Evolutionary conservation across 1,284 basidiomycete species (phyloP).

Genomic region (Ceratorhiza oryzae-sativae): DNA sequence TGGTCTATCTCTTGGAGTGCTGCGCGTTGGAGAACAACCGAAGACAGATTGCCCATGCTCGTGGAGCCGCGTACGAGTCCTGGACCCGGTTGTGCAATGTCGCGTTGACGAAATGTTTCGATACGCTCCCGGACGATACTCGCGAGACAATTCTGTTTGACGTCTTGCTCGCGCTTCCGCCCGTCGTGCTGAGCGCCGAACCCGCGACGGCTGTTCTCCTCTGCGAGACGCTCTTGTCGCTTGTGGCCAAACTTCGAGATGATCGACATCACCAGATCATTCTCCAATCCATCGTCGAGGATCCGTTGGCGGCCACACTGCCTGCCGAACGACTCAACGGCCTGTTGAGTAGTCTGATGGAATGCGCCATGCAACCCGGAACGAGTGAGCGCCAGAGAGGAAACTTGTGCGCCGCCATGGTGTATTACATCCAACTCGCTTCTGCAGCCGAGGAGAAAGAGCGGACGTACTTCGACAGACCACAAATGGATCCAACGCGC

Average conservation of each 20-base stretch:
- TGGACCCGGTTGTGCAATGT: constrained; percentile 87
- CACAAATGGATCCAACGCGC: constrained; percentile 9
- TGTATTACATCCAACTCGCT: constrained; percentile 85
- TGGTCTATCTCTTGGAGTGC: constrained; percentile 77
- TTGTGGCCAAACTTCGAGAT: constrained; percentile 84
- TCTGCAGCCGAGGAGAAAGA: constrained; percentile 43
- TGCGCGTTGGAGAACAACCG: constrained; percentile 88
- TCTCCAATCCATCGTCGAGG: constrained; percentile 67
- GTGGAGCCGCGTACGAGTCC: constrained; percentile 73
- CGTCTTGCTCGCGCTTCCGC: constrained; percentile 77
- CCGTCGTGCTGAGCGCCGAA: constrained; percentile 59
- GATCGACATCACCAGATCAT: constrained; percentile 72
- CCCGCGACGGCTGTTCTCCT: constrained; percentile 77
- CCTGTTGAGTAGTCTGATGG: constrained; percentile 78
- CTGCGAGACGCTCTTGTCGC: constrained; percentile 80
- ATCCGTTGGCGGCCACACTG: constrained; percentile 67
- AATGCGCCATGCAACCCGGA: constrained; percentile 78
- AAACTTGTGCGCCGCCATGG: constrained; percentile 90
- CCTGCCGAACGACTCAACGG: constrained; percentile 81
- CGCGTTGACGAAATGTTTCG: constrained; percentile 82
- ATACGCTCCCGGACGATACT: constrained; percentile 76
- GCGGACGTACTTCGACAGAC: constrained; percentile 30
- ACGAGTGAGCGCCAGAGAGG: constrained; percentile 92
- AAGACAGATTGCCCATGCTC: constrained; percentile 76
- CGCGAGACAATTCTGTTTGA: constrained; percentile 89